A percentile compares a stretch with the other conserved stretches of the same genome.
Evolutionary conservation across 2,329 filamentous ascomycete genomes (phyloP).

Genomic region (Trichoderma afroharzianum): DNA sequence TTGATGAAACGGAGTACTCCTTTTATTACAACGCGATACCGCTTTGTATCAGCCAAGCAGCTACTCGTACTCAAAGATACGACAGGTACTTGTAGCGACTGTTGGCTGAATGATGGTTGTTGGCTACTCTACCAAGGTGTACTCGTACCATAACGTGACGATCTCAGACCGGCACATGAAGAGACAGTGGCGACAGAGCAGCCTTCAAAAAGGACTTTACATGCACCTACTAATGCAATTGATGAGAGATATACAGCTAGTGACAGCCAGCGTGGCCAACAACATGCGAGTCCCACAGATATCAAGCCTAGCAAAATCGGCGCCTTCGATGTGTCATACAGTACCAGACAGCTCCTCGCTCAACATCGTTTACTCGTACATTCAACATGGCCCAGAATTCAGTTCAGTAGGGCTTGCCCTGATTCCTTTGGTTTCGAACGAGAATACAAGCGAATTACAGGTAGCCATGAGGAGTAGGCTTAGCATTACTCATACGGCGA

Average conservation of each 20-base stretch:
- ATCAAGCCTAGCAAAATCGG: neutral
- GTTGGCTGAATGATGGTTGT: neutral
- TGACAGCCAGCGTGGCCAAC: neutral
- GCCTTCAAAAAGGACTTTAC: neutral
- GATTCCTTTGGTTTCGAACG: neutral
- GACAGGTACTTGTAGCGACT: neutral
- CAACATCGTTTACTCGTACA: neutral
- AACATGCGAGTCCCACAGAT: neutral
- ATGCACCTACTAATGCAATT: neutral
- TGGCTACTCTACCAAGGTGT: neutral
- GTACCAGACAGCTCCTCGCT: neutral
- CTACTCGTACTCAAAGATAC: neutral
- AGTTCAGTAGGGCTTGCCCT: neutral
- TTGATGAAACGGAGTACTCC: neutral
- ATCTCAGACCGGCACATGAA: neutral
- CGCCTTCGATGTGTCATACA: neutral
- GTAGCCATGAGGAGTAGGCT: neutral
- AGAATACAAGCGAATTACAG: neutral
- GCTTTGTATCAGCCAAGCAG: neutral
- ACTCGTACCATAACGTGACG: neutral
- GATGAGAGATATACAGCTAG: neutral
- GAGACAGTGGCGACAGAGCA: neutral
- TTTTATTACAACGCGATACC: neutral
- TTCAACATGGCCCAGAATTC: neutral
- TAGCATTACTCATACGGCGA: neutral